Conservation (phyloP, 768 basidiomycete genomes). For the Tulasnella sp. region DNA sequence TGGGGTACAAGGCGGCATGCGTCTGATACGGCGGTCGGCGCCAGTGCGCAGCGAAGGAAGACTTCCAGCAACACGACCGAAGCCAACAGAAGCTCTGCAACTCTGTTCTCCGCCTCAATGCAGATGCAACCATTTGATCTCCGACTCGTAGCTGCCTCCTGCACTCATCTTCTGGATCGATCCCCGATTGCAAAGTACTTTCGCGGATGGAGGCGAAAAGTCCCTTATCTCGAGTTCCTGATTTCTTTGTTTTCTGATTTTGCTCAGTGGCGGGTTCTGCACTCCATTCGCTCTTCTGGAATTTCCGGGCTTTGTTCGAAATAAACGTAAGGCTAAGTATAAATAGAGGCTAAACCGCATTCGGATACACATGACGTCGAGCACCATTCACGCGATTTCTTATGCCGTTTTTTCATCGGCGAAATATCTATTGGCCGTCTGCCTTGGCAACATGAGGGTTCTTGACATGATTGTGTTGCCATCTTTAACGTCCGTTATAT, state of each 20-base stretch:
- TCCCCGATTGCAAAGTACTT: no score
- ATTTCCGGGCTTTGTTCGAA: neutral
- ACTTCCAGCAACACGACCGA: neutral
- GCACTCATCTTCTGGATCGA: no score
- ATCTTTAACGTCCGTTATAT: neutral
- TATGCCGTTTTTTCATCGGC: neutral
- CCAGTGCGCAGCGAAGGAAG: neutral
- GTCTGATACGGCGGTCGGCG: neutral
- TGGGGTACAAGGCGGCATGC: neutral
- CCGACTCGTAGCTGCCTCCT: no score
- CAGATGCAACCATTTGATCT: no score
- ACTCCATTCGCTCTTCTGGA: no score
- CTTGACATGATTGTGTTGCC: neutral
- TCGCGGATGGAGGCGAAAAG: no score
- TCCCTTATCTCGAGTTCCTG: no score
- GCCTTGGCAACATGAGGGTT: neutral
- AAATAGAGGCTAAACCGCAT: neutral
- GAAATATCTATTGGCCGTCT: neutral
- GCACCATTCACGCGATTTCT: neutral
- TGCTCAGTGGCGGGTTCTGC: no score
- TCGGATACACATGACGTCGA: no score
- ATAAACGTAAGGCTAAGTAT: neutral
- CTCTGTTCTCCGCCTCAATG: neutral
- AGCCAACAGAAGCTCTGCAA: neutral
- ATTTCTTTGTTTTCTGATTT: no score